Evolutionary conservation across 352 stramenopile genomes (phyloP).

Genomic region (Phytopythium helicoides): DNA sequence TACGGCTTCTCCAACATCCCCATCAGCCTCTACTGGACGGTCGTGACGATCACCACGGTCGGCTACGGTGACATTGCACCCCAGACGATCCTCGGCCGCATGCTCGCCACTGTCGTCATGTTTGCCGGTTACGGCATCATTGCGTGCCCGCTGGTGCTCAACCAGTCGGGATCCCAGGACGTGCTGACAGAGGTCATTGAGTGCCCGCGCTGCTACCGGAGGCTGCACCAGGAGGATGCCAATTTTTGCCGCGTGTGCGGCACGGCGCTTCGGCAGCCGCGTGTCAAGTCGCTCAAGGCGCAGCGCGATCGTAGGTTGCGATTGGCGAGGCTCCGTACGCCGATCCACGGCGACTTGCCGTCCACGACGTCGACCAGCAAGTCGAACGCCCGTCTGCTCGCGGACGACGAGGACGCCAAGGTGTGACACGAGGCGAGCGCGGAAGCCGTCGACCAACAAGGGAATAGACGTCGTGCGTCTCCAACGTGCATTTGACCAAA

Average conservation of each 20-base stretch:
- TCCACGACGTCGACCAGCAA: slow-evolving; percentile 17
- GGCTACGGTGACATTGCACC: slow-evolving; percentile 81
- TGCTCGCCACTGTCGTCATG: slow-evolving; percentile 79
- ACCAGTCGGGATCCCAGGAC: slow-evolving; percentile 26
- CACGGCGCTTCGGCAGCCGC: slow-evolving; percentile 47
- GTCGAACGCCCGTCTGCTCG: slow-evolving; percentile 1
- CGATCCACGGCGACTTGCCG: slow-evolving; percentile 17
- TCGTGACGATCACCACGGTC: slow-evolving; percentile 84
- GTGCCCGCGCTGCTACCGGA: slow-evolving; percentile 66
- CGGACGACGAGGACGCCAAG: slow-evolving; percentile 2
- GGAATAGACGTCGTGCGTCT: neutral
- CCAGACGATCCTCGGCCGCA: slow-evolving; percentile 65
- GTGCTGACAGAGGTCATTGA: slow-evolving; percentile 50
- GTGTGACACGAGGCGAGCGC: too few relatives aligned
- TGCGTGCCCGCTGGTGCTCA: slow-evolving; percentile 68
- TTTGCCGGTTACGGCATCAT: slow-evolving; percentile 85
- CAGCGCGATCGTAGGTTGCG: slow-evolving; percentile 48
- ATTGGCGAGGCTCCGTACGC: slow-evolving; percentile 55
- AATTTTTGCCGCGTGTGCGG: slow-evolving; percentile 78
- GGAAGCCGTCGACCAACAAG: too few relatives aligned
- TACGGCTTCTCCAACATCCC: slow-evolving; percentile 75
- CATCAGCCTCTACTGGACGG: slow-evolving; percentile 81
- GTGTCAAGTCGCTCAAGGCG: slow-evolving; percentile 59
- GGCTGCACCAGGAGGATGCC: slow-evolving; percentile 72
- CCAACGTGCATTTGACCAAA: neutral